Evolutionary conservation across 2,329 filamentous ascomycete genomes (phyloP).

Genomic region (Sordariomycetes sp.): DNA sequence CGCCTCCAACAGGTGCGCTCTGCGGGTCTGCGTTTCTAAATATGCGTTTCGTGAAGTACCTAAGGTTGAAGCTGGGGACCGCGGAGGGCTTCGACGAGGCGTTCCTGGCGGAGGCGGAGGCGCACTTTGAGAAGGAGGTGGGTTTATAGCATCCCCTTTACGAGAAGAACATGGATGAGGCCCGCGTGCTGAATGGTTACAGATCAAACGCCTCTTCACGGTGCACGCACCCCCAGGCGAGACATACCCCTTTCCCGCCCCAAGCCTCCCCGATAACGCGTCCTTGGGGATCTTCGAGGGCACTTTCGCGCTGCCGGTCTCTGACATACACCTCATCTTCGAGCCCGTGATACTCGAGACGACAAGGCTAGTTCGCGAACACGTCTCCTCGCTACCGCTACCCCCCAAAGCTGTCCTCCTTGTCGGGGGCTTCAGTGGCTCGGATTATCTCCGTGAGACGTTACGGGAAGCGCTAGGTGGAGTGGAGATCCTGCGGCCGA

Average conservation of each 20-base stretch:
- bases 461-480: slow-evolving; percentile 22
- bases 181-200: slow-evolving; percentile 7
- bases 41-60: slow-evolving; percentile 31
- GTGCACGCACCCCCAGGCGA: slow-evolving; percentile 18
- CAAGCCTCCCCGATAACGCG: slow-evolving; percentile 22
- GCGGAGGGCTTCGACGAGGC: slow-evolving; percentile 31
- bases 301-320: slow-evolving; percentile 23
- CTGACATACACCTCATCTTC: slow-evolving; percentile 29
- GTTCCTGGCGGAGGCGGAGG: slow-evolving; percentile 25
- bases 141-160: not conserved
- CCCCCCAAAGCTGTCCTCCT: slow-evolving; percentile 34
- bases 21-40: slow-evolving; percentile 40
- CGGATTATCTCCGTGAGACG: slow-evolving; percentile 29
- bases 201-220: slow-evolving; percentile 24
- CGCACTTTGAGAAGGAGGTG: slow-evolving; percentile 30
- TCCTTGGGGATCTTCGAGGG: slow-evolving; percentile 24
- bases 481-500: slow-evolving; percentile 34
- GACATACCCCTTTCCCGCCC: slow-evolving; percentile 23
- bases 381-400: slow-evolving; percentile 28
- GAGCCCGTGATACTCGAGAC: slow-evolving; percentile 12
- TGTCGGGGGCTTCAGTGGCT: slow-evolving; percentile 37
- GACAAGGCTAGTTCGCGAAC: slow-evolving; percentile 11
- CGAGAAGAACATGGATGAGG: not conserved
- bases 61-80: slow-evolving; percentile 29
- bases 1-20: slow-evolving; percentile 34